Percentiles rank a stretch among this genome's conserved stretches.
Evolutionary conservation across 768 basidiomycete species (phyloP).

Genomic region (Strobilomyces confusus): DNA sequence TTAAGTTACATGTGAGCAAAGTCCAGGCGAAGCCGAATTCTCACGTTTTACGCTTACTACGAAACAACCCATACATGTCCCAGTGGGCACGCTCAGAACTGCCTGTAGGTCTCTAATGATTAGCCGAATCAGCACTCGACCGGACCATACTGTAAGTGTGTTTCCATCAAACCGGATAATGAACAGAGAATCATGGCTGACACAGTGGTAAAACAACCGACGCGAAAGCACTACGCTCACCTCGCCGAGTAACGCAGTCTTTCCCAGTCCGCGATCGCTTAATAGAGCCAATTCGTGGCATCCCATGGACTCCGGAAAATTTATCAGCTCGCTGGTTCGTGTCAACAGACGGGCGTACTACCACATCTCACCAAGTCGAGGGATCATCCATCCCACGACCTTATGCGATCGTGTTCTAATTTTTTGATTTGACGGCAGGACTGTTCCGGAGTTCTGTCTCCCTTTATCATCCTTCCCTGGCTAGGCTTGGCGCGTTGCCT

Average conservation of each 20-base stretch:
- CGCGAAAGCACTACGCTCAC: not conserved
- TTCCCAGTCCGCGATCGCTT: not conserved
- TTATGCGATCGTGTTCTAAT: slow-evolving; percentile 16
- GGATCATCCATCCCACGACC: slow-evolving; percentile 23
- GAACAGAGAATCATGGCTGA: not conserved
- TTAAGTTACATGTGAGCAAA: no score
- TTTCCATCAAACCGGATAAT: not conserved
- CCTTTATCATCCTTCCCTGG: slow-evolving; percentile 13
- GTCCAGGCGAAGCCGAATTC: no score
- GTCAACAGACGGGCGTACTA: slow-evolving; percentile 5
- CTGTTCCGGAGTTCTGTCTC: slow-evolving; percentile 7
- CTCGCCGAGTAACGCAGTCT: not conserved
- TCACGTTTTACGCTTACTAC: no score
- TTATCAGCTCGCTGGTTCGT: not conserved
- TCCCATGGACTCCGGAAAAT: not conserved
- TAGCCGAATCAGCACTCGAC: not conserved
- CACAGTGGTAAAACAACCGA: not conserved
- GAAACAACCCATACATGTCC: no score
- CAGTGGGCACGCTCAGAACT: not conserved
- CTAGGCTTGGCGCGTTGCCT: not conserved
- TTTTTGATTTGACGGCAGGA: slow-evolving; percentile 17
- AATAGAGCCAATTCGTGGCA: not conserved
- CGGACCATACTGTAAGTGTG: not conserved
- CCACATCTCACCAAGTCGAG: slow-evolving; percentile 9
- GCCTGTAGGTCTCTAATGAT: not conserved